phyloP scores from a whole-genome alignment of 176 grass and related monocot genomes.

The Zea luxurians region DNA sequence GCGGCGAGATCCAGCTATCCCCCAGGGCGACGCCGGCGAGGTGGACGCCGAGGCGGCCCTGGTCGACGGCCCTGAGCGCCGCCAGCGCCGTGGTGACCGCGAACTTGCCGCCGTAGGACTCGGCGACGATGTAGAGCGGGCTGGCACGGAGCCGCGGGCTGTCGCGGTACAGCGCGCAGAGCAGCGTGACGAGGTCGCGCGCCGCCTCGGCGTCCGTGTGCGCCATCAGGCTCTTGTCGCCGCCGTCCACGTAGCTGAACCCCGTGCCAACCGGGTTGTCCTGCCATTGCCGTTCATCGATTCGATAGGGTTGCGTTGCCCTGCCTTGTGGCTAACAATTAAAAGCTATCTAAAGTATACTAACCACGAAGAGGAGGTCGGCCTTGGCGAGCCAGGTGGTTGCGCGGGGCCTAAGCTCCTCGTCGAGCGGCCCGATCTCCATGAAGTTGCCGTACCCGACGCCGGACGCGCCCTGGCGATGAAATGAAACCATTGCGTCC shows the following conservation, averaged over 20 bases:
- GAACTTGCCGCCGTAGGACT: slow-evolving; percentile 97
- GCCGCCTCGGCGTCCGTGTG: slow-evolving; percentile 67
- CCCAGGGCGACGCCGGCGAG: slow-evolving; percentile 76
- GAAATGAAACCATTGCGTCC: no score
- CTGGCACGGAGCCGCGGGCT: slow-evolving; percentile 40
- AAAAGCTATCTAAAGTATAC: no score
- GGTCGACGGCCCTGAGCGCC: slow-evolving; percentile 52
- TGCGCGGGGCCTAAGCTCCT: slow-evolving; percentile 54
- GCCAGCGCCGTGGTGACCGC: slow-evolving; percentile 67
- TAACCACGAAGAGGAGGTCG: slow-evolving; percentile 82
- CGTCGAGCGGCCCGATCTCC: slow-evolving; percentile 83
- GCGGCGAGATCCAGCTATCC: slow-evolving; percentile 88
- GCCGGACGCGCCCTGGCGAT: slow-evolving; percentile 60
- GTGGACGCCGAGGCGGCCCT: slow-evolving; percentile 41
- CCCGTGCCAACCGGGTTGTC: slow-evolving; percentile 91
- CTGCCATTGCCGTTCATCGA: slow-evolving; percentile 24
- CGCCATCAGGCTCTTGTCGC: slow-evolving; percentile 46
- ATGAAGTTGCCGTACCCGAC: slow-evolving; percentile 82
- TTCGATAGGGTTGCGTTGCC: no score
- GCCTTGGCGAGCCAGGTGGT: slow-evolving; percentile 80
- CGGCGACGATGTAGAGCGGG: slow-evolving; percentile 82
- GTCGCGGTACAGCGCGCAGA: slow-evolving; percentile 45
- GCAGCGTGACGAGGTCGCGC: slow-evolving; percentile 65
- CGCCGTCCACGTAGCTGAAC: slow-evolving; percentile 82
- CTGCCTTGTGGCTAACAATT: no score